Percentiles rank a stretch among this genome's conserved stretches.
Evolutionary conservation across 2,329 filamentous ascomycete species (phyloP).

Genomic region (Dactylellina sp.): DNA sequence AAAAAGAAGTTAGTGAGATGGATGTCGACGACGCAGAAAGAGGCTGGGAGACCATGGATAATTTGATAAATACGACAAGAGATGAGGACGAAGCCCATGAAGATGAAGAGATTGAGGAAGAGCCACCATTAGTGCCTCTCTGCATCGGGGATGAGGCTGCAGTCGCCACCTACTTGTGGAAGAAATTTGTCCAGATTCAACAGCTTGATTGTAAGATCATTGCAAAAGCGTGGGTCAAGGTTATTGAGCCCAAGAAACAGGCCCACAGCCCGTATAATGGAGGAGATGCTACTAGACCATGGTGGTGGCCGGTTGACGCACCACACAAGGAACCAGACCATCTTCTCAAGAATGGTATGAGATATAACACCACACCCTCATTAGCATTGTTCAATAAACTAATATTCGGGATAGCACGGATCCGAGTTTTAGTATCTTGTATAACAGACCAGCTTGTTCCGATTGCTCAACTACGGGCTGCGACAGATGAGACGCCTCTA

Average conservation of each 20-base stretch:
- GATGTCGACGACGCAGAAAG: conserved; percentile 13
- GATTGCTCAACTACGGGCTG: conserved; percentile 34
- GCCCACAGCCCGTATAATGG: conserved; percentile 78
- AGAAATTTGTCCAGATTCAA: conserved; percentile 74
- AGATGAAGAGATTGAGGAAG: conserved; percentile 30
- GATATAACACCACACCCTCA: background rate
- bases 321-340: conserved; percentile 80
- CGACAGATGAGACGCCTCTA: conserved; percentile 40
- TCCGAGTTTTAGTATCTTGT: conserved; percentile 31
- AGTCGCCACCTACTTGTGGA: conserved; percentile 72
- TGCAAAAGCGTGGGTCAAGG: conserved; percentile 80
- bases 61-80: background rate
- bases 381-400: background rate
- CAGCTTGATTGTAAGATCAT: conserved; percentile 79
- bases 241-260: conserved; percentile 81
- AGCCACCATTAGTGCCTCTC: conserved; percentile 62
- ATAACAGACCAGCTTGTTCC: conserved; percentile 35
- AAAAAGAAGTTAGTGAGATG: conserved; percentile 19
- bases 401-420: conserved; percentile 9
- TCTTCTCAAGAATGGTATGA: conserved; percentile 73
- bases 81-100: conserved; percentile 36
- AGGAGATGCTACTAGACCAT: conserved; percentile 72
- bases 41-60: conserved; percentile 14
- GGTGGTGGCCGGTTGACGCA: conserved; percentile 75
- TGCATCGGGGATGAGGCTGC: conserved; percentile 69